Evolutionary conservation across 1,284 basidiomycete species (phyloP).

Genomic region (Ustilago bromivora): DNA sequence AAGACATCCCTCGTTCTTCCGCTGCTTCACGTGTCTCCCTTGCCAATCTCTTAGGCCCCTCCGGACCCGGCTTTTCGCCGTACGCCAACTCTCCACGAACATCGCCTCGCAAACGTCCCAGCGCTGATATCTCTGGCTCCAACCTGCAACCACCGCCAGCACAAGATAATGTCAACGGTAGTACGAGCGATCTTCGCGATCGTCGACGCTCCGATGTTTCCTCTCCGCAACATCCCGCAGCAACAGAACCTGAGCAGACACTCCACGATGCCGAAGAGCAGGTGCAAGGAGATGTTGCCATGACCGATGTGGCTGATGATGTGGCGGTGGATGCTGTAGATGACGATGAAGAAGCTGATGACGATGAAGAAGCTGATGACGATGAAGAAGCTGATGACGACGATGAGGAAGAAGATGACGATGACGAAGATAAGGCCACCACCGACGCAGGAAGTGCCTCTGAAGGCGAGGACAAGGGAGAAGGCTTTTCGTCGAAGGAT

Average conservation of each 20-base stretch:
- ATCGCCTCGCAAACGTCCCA: slow-evolving; percentile 46
- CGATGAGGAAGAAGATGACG: slow-evolving; percentile 52
- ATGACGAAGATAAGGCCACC: slow-evolving; percentile 48
- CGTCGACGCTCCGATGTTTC: slow-evolving; percentile 20
- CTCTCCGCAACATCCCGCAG: slow-evolving; percentile 12
- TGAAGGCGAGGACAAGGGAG: slow-evolving; percentile 52
- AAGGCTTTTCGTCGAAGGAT: slow-evolving; percentile 36
- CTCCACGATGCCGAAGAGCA: slow-evolving; percentile 36
- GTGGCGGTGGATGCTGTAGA: slow-evolving; percentile 5
- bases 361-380: slow-evolving; percentile 50
- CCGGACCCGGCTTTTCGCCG: slow-evolving; percentile 43
- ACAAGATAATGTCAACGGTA: slow-evolving; percentile 11
- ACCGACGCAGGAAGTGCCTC: slow-evolving; percentile 53
- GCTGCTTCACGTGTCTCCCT: slow-evolving; percentile 48
- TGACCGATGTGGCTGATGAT: slow-evolving; percentile 26
- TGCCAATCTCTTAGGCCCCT: slow-evolving; percentile 47
- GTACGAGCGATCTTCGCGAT: slow-evolving; percentile 11
- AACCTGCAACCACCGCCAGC: slow-evolving; percentile 18
- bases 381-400: slow-evolving; percentile 51
- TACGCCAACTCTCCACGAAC: slow-evolving; percentile 35
- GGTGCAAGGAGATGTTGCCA: slow-evolving; percentile 21
- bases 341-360: slow-evolving; percentile 21
- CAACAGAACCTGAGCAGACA: slow-evolving; percentile 13
- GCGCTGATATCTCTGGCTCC: slow-evolving; percentile 22
- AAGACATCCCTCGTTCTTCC: slow-evolving; percentile 39